Base-by-base conservation (phyloP, 257 asterid genomes). In the Solanum piurae region DNA sequence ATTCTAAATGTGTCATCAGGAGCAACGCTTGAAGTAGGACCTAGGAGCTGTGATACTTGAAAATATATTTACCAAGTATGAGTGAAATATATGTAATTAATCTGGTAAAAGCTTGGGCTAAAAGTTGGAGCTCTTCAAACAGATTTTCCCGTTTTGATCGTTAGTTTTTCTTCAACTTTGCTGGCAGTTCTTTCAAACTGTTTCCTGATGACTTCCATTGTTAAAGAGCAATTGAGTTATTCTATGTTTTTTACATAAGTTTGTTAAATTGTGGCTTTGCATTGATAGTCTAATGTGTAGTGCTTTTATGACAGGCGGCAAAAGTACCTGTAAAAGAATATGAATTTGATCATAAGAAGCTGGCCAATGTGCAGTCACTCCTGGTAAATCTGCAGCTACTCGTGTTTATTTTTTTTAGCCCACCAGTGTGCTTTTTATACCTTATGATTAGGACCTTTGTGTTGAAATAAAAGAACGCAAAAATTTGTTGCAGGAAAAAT, bases 271-370 rank as follows among this genome's bases (percentile, higher is more conserved):
- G 40, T 33, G 52, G 38, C 58, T 72, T 37, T 20, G 5, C 46
- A 10, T 85, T 68, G 74, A 52, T 49, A 21, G 31, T 73, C 88
- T 86, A 34, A 73, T 73, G 21, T 34, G 23, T 20, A 21, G n/a
- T 34, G 66, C 83, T 71, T 46, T 38, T 60, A 90, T 89, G 86
- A 75, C 96, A 97, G 99, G 98, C 93, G 36, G 99, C 98, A 13
- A 96, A 95, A 93, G 98, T 97, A 77, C 99, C 98, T 0, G 93
- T 95, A 73, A 96, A 94, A 91, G 98, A 97, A 90, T 96, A 94
- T 58, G 98, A 96, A 77, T 95, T 91, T 89, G 98, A 96, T 92
- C 87, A 89, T 76, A 94, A 91, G 93, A 96, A 92, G 91, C 86
- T 97, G 72, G 93, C 94, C 33, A 97, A 95, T 86, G 98, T 93